Conservation (phyloP, 169 alveolate species). For the Eimeria brunetti region DNA sequence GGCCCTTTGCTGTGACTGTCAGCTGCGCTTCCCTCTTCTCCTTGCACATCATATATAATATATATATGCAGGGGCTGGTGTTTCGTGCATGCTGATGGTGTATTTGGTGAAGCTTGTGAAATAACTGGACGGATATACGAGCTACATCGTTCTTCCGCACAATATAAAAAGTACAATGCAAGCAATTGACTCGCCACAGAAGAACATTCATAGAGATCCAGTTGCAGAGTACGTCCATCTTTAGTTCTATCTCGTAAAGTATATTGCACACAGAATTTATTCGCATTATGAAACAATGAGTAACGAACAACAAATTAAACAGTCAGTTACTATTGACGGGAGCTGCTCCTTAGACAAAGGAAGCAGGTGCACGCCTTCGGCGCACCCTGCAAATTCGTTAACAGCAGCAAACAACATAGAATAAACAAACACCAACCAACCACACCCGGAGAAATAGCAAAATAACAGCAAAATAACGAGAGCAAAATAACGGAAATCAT, state of each 20-base stretch:
- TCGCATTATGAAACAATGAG: too few relatives aligned
- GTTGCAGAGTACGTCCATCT: background rate
- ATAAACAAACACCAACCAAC: too few relatives aligned
- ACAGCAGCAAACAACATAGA: background rate
- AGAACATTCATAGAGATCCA: background rate
- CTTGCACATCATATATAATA: background rate
- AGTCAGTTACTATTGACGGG: background rate
- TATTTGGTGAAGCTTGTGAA: background rate
- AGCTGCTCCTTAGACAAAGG: background rate
- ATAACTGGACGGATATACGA: background rate
- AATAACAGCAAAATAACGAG: too few relatives aligned
- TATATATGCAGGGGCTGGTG: background rate
- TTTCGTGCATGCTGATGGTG: background rate
- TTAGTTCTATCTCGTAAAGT: background rate
- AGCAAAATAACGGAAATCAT: too few relatives aligned
- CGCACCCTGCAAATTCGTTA: background rate
- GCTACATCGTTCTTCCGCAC: background rate
- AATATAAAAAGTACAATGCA: background rate
- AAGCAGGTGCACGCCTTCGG: background rate
- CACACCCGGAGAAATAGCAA: too few relatives aligned
- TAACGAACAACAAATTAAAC: too few relatives aligned
- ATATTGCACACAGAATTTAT: too few relatives aligned
- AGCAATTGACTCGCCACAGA: too few relatives aligned
- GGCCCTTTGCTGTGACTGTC: background rate
- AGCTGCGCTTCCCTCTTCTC: background rate